Evolutionary conservation across 306 rosid species (phyloP).

Genomic region (Prosopis cineraria): DNA sequence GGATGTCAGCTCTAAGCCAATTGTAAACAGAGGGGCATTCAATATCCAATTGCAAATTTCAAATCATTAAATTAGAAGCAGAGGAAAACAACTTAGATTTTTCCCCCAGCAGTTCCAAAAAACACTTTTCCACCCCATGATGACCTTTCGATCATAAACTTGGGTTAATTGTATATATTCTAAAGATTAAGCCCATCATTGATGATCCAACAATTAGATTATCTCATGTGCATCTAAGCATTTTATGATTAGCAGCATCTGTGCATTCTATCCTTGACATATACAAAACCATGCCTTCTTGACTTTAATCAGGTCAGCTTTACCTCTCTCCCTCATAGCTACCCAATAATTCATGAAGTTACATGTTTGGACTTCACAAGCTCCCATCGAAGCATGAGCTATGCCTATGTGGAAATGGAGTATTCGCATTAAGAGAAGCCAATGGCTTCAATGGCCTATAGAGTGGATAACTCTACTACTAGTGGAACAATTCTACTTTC

Average conservation of each 20-base stretch:
- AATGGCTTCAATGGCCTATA: not conserved
- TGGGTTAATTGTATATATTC: not conserved
- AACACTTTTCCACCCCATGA: no score
- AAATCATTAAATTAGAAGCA: no score
- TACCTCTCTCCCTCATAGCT: not conserved
- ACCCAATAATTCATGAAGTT: not conserved
- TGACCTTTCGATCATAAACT: not conserved
- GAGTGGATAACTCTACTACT: not conserved
- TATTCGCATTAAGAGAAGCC: not conserved
- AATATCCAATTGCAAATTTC: no score
- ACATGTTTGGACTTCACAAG: not conserved
- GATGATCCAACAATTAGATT: not conserved
- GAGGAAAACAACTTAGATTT: no score
- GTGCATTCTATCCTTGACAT: not conserved
- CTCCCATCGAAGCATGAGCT: not conserved
- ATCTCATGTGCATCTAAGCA: not conserved
- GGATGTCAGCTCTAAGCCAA: not conserved
- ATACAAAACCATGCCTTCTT: not conserved
- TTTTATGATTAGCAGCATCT: not conserved
- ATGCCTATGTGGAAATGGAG: not conserved
- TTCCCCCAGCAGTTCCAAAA: no score
- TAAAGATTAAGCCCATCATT: not conserved
- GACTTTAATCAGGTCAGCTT: not conserved
- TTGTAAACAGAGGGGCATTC: not conserved
- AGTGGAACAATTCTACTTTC: not conserved